phyloP scores from a whole-genome alignment of 768 basidiomycete species.

The Trametes villosa region DNA sequence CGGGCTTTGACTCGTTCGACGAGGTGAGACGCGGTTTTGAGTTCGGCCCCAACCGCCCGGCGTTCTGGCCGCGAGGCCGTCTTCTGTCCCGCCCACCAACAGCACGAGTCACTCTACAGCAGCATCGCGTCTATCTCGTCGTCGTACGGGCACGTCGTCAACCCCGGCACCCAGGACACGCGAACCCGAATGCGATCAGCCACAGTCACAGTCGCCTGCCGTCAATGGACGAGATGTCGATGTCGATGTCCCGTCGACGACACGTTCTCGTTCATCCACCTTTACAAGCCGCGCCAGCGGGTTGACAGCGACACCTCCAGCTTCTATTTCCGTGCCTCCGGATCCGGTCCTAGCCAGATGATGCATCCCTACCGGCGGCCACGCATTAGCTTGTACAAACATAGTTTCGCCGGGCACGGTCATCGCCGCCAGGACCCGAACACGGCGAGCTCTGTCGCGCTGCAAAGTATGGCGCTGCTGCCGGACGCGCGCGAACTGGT shows the following conservation, averaged over 20 bases:
- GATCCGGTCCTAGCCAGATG: conserved; percentile 22
- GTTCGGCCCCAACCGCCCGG: conserved; percentile 62
- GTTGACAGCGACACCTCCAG: conserved; percentile 80
- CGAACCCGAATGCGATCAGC: too few relatives aligned
- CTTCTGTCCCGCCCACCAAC: conserved; percentile 40
- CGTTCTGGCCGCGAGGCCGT: conserved; percentile 61
- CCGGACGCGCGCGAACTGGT: conserved; percentile 64
- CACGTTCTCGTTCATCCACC: conserved; percentile 66
- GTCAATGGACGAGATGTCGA: conserved; percentile 50
- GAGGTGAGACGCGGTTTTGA: conserved; percentile 83
- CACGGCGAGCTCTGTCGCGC: conserved; percentile 56
- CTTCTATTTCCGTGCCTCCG: conserved; percentile 67
- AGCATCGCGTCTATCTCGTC: conserved; percentile 81
- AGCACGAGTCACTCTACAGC: conserved; percentile 64
- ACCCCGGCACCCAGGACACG: conserved; percentile 65
- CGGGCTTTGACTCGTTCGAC: conserved; percentile 74
- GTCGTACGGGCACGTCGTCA: conserved; percentile 74
- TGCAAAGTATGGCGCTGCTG: conserved; percentile 56
- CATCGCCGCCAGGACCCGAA: conserved; percentile 61
- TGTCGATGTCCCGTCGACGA: conserved; percentile 68
- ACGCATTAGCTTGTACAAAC: conserved; percentile 75
- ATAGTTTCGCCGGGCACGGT: conserved; percentile 48
- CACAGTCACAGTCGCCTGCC: conserved; percentile 61
- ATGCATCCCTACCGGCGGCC: conserved; percentile 51
- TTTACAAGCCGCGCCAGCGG: conserved; percentile 48